Evolutionary conservation across 2,329 filamentous ascomycete genomes (phyloP), one percentile per base, ranked within the genome.

Genomic region (Geosmithia putterillii): DNA sequence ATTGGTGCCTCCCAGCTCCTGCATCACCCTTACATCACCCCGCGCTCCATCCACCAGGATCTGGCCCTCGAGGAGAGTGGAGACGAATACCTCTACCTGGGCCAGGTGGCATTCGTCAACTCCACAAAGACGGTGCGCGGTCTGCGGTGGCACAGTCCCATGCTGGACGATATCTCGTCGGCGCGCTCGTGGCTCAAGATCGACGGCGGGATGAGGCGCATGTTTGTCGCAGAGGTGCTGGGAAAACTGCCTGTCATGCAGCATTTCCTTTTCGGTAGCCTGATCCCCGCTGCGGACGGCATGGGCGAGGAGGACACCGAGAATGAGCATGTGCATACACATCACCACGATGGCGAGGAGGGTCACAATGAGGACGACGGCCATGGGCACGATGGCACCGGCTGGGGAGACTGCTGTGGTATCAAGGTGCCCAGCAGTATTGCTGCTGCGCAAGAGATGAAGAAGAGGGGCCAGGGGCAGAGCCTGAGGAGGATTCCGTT

Each of bases 171-270:
- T 59, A 98, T 98, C 50, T 92, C 85, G 3, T 81, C 86, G 1
- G 84, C 90, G 15, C 89, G 86, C 59, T 85, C 73, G 35, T 98
- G 92, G 92, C 67, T 64, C 50, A 98, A 98, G 69, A 84, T 98
- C 41, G 89, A 96, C 60, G 83, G 74, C 21, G 92, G 92, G 7
- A 96, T 98, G 94, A 76, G 86, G 47, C 85, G 87, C 51, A 98
- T 98, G 94, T 96, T 96, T 57, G 74, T 90, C 42, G 85, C 82
- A 36, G 92, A 98, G 62, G 90, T 98, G 1, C 63, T 98, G 42
- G 81, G 84, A 25, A 98, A 98, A 63, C 61, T 98, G 44, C 92
- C 92, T 1, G 90, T 98, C 38, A 96, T 96, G 88, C 92, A 98
- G 64, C 94, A 98, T 61, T 98, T 98, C 54, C 57, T 98, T 44